Evolutionary conservation across 257 asterid species (phyloP).

Genomic region (Salvia splendens): DNA sequence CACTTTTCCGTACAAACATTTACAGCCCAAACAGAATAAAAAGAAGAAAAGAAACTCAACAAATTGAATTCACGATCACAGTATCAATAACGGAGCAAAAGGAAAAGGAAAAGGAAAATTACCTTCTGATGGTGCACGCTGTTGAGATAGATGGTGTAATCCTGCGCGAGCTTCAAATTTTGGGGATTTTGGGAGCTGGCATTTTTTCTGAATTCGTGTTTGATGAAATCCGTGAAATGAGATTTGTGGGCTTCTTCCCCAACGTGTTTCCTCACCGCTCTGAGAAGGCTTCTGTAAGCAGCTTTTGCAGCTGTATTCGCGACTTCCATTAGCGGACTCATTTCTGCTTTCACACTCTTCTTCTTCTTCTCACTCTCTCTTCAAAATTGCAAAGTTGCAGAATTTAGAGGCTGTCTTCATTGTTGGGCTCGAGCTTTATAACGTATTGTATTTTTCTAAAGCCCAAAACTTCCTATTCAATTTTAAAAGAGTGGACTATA

Average conservation of each 20-base stretch:
- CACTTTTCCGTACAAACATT: background rate
- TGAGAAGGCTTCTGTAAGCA: constrained; percentile 66
- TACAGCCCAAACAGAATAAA: background rate
- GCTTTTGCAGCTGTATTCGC: constrained; percentile 39
- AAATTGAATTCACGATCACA: background rate
- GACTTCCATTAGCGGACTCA: constrained; percentile 49
- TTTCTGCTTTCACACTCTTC: constrained; percentile 21
- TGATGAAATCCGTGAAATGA: constrained; percentile 70
- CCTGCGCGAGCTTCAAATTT: constrained; percentile 62
- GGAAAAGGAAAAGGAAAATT: background rate
- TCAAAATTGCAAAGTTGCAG: background rate
- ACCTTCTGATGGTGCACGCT: constrained; percentile 95
- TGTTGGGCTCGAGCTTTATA: too few relatives aligned
- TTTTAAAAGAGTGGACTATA: too few relatives aligned
- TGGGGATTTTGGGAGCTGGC: constrained; percentile 34
- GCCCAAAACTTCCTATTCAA: too few relatives aligned
- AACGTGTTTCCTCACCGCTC: constrained; percentile 64
- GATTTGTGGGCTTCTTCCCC: constrained; percentile 63
- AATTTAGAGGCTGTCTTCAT: too few relatives aligned
- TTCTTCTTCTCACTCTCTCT: constrained; percentile 1
- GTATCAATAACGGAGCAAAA: background rate
- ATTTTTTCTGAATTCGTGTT: constrained; percentile 58
- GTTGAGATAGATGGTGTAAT: constrained; percentile 66
- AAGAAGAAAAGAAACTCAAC: background rate
- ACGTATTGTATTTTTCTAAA: too few relatives aligned